Conservation (phyloP, 257 asterid genomes). For the Nicotiana attenuata region DNA sequence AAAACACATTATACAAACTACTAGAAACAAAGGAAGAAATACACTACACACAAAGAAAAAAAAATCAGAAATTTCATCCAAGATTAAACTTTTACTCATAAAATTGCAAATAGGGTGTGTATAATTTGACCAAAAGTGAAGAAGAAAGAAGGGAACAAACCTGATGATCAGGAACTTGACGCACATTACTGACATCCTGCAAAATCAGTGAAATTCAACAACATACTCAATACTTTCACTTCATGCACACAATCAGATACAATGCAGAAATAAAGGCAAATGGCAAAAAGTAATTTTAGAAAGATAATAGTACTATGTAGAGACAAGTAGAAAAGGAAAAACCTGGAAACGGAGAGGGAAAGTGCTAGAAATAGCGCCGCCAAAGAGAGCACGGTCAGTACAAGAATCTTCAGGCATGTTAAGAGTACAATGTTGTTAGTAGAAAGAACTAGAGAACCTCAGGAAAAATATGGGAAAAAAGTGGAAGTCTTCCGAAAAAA, state of each 20-base stretch:
- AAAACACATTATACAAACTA: no score
- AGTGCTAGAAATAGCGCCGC: constrained; percentile 60
- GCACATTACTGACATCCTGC: constrained; percentile 76
- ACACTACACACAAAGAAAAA: background rate
- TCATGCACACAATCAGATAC: background rate
- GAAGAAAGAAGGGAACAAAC: constrained; percentile 23
- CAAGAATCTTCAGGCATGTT: constrained; percentile 50
- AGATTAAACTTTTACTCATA: background rate
- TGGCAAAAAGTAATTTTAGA: no score
- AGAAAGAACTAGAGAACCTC: no score
- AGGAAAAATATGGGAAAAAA: no score
- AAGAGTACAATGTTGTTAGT: background rate
- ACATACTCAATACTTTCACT: background rate
- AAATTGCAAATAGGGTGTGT: background rate
- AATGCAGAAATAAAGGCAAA: background rate
- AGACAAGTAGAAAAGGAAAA: background rate
- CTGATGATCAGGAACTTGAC: constrained; percentile 98
- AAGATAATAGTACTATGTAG: no score
- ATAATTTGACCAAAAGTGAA: background rate
- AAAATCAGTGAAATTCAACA: background rate
- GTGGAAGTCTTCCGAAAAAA: no score
- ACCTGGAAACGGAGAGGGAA: constrained; percentile 82
- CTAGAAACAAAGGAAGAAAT: background rate
- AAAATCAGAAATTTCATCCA: background rate
- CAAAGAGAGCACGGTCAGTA: constrained; percentile 53